These are phyloP conservation scores for Brassica rapa DNA, from an alignment of 345 rosid genomes.

Conservation along the genomic window DNA sequence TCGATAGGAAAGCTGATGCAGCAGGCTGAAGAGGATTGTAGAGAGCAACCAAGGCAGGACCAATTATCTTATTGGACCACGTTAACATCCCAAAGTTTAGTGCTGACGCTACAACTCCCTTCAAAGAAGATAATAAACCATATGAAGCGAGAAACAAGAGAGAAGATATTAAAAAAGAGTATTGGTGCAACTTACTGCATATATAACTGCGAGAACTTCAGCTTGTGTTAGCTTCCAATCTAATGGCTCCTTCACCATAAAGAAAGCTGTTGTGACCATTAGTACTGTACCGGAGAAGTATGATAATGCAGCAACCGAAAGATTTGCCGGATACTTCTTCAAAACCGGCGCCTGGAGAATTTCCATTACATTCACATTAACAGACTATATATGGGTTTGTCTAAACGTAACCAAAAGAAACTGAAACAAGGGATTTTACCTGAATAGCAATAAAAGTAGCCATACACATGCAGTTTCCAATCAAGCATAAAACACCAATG, in stretches of 20 bases:
- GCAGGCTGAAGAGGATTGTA: conserved; percentile 97
- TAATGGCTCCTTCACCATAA: conserved; percentile 63
- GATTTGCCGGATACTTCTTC: conserved; percentile 77
- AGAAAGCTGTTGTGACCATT: conserved; percentile 70
- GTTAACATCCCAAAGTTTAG: conserved; percentile 87
- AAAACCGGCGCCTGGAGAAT: conserved; percentile 77
- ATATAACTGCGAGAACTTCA: conserved; percentile 76
- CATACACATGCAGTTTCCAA: conserved; percentile 98
- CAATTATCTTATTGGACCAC: conserved; percentile 96
- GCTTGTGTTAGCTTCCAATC: conserved; percentile 83
- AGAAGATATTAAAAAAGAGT: background rate
- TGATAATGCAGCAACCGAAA: conserved; percentile 81
- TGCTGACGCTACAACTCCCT: conserved; percentile 92
- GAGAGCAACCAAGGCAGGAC: conserved; percentile 94
- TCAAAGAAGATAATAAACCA: conserved; percentile 16
- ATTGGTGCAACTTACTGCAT: conserved; percentile 64
- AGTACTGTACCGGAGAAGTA: conserved; percentile 77
- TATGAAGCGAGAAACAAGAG: background rate
- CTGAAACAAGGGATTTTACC: conserved; percentile 50
- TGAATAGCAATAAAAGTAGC: conserved; percentile 91
- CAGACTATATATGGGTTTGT: background rate
- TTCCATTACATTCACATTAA: background rate
- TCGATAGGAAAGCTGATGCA: conserved; percentile 80
- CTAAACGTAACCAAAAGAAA: conserved; percentile 17
- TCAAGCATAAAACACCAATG: conserved; percentile 89